phyloP scores from a whole-genome alignment of 495 filamentous ascomycete genomes.

The Astrothelium subdiscretum region DNA sequence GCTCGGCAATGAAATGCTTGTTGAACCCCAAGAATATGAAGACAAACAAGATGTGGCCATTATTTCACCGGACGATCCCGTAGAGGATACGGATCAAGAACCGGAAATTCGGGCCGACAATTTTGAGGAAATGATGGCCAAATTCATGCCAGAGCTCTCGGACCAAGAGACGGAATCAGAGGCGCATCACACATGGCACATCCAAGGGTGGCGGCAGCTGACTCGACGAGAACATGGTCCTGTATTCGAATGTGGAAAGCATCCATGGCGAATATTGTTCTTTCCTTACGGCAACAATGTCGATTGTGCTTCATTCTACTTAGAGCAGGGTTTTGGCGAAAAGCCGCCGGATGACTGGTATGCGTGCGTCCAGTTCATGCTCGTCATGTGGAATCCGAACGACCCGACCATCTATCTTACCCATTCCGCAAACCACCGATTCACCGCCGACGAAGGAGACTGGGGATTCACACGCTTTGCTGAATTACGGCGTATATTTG shows the following conservation, averaged over 20 bases:
- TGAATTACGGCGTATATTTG: slow-evolving; percentile 74
- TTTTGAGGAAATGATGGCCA: slow-evolving; percentile 76
- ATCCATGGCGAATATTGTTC: slow-evolving; percentile 90
- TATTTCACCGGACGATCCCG: slow-evolving; percentile 58
- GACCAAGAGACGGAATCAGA: slow-evolving; percentile 66
- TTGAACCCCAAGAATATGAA: slow-evolving; percentile 44
- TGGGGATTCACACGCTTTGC: slow-evolving; percentile 96
- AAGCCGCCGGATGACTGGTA: slow-evolving; percentile 80
- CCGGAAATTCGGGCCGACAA: slow-evolving; percentile 55
- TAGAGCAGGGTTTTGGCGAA: slow-evolving; percentile 79
- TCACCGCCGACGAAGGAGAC: slow-evolving; percentile 91
- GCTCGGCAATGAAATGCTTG: slow-evolving; percentile 42
- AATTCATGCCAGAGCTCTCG: slow-evolving; percentile 57
- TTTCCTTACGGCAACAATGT: slow-evolving; percentile 86
- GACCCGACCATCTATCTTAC: slow-evolving; percentile 66
- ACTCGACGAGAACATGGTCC: slow-evolving; percentile 76
- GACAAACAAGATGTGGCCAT: slow-evolving; percentile 78
- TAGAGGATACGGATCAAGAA: slow-evolving; percentile 33
- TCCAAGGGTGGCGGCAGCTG: slow-evolving; percentile 66
- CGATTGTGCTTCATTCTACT: slow-evolving; percentile 86
- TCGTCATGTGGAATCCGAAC: slow-evolving; percentile 88
- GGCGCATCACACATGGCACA: slow-evolving; percentile 67
- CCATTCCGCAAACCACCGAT: slow-evolving; percentile 73
- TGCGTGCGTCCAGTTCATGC: slow-evolving; percentile 87
- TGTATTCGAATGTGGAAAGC: slow-evolving; percentile 71